A percentile compares a stretch with the other conserved stretches of the same genome.
These are phyloP conservation scores for Annulohypoxylon truncatum DNA, from an alignment of 2,329 filamentous ascomycete species.

Conservation along the genomic window DNA sequence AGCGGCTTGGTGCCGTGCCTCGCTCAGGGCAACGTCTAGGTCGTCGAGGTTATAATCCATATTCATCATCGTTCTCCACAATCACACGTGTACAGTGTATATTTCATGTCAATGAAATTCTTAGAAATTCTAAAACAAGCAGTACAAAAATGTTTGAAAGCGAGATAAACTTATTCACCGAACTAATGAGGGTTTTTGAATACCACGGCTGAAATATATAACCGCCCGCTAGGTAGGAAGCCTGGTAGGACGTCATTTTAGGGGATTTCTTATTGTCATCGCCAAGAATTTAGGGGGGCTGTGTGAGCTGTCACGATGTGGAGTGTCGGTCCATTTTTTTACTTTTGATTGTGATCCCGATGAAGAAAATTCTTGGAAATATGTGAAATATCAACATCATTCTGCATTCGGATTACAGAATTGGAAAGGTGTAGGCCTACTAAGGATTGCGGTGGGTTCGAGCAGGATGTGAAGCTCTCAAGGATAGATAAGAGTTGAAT, in stretches of 20 bases:
- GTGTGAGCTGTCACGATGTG: slow-evolving; percentile 35
- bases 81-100: slow-evolving; percentile 21
- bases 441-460: neutral
- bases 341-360: slow-evolving; percentile 9
- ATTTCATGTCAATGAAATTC: slow-evolving; percentile 22
- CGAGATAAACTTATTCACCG: slow-evolving; percentile 1
- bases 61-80: slow-evolving; percentile 31
- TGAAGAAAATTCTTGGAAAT: slow-evolving; percentile 4
- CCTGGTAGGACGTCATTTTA: neutral
- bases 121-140: slow-evolving; percentile 1
- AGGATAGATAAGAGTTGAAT: neutral
- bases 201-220: slow-evolving; percentile 8
- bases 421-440: neutral
- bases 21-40: slow-evolving; percentile 46
- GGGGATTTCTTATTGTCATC: slow-evolving; percentile 4
- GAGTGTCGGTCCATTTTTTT: slow-evolving; percentile 30
- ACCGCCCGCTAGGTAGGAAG: neutral
- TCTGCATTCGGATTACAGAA: neutral
- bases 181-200: slow-evolving; percentile 9
- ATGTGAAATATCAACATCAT: slow-evolving; percentile 8
- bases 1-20: slow-evolving; percentile 38
- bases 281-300: slow-evolving; percentile 33
- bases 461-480: neutral
- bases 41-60: slow-evolving; percentile 49
- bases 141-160: neutral